phyloP scores from a whole-genome alignment of 768 basidiomycete species.

The Hygrophorus pudorinus region DNA sequence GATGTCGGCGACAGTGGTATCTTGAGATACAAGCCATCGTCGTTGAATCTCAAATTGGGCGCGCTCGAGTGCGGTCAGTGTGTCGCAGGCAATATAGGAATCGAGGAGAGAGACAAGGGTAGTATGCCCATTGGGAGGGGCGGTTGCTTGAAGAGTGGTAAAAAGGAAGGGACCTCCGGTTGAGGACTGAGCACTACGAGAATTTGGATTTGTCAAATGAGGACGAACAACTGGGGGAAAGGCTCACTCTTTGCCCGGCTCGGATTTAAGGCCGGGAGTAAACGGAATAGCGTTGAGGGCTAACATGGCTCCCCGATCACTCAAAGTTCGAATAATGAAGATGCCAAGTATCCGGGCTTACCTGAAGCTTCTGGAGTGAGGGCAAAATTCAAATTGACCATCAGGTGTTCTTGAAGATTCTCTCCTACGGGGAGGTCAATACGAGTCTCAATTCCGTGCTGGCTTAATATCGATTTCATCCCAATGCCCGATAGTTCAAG shows the following conservation, averaged over 20 bases:
- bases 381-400: slow-evolving; percentile 9
- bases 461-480: slow-evolving; percentile 26
- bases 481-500: slow-evolving; percentile 38
- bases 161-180: slow-evolving; percentile 5
- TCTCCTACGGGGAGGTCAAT: slow-evolving; percentile 36
- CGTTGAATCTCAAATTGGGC: slow-evolving; percentile 1
- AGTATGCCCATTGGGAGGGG: not conserved
- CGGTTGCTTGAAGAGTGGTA: not conserved
- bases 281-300: not conserved
- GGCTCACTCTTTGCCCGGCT: not conserved
- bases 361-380: slow-evolving; percentile 3
- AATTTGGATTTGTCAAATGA: not conserved
- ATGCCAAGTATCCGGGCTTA: not conserved
- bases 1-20: not conserved
- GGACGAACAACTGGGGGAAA: not conserved
- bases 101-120: not conserved
- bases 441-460: slow-evolving; percentile 26
- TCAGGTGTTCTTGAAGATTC: slow-evolving; percentile 21
- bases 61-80: not conserved
- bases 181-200: slow-evolving; percentile 1
- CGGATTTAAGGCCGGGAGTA: not conserved
- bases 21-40: not conserved
- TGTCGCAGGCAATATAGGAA: not conserved
- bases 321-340: not conserved
- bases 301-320: not conserved